Evolutionary conservation across 2,329 filamentous ascomycete genomes (phyloP).

Genomic region (Lecanosticta acicola): DNA sequence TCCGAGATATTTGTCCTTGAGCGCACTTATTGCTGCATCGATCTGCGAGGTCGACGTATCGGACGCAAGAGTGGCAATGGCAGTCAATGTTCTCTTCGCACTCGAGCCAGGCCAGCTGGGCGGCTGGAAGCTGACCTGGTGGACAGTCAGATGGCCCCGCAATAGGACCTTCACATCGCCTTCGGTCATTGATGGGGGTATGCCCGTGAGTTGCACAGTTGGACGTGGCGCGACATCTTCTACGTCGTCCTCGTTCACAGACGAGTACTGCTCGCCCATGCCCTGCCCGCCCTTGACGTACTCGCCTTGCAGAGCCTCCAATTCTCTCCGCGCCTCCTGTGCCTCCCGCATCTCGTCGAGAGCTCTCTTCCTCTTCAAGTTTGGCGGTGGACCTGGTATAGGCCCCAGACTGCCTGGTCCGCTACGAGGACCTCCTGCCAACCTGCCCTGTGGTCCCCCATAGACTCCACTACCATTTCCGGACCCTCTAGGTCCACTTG

Average conservation of each 20-base stretch:
- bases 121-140: slow-evolving; percentile 23
- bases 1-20: slow-evolving; percentile 81
- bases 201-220: slow-evolving; percentile 49
- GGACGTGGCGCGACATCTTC: slow-evolving; percentile 44
- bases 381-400: slow-evolving; percentile 32
- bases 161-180: slow-evolving; percentile 56
- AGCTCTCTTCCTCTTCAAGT: slow-evolving; percentile 31
- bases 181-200: slow-evolving; percentile 50
- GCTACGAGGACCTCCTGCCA: slow-evolving; percentile 36
- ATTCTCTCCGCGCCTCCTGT: slow-evolving; percentile 25
- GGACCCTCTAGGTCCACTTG: slow-evolving; percentile 13
- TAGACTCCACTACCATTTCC: slow-evolving; percentile 4
- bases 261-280: slow-evolving; percentile 27
- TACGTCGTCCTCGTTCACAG: slow-evolving; percentile 33
- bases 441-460: slow-evolving; percentile 12
- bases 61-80: slow-evolving; percentile 73
- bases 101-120: slow-evolving; percentile 6
- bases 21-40: slow-evolving; percentile 66
- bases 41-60: slow-evolving; percentile 80
- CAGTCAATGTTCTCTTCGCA: slow-evolving; percentile 63
- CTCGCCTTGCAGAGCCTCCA: slow-evolving; percentile 18
- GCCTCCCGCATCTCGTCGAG: slow-evolving; percentile 30
- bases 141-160: slow-evolving; percentile 21
- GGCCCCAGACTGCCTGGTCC: slow-evolving; percentile 47
- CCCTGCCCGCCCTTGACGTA: slow-evolving; percentile 8